Evolutionary conservation across 1,284 basidiomycete species (phyloP).

Genomic region (Malassezia nana): DNA sequence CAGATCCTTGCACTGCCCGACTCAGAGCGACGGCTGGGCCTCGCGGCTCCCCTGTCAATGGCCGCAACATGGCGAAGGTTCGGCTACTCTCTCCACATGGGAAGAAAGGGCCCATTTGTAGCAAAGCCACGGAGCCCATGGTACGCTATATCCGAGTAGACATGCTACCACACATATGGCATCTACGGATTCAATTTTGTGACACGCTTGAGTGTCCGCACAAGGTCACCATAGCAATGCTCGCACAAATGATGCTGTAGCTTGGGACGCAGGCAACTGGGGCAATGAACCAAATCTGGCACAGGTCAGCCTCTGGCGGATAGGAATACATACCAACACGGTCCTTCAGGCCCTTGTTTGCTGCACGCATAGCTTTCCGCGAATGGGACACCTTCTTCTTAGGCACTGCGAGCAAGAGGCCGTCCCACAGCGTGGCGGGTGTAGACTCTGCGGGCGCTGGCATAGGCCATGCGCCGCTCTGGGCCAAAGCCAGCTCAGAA

Average conservation of each 20-base stretch:
- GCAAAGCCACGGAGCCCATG: no score
- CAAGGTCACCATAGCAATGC: constrained; percentile 70
- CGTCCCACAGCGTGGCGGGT: constrained; percentile 65
- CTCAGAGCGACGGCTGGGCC: not conserved
- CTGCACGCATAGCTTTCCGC: constrained; percentile 82
- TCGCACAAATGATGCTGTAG: constrained; percentile 80
- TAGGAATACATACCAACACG: constrained; percentile 60
- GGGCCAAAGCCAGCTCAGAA: not conserved
- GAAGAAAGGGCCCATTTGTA: not conserved
- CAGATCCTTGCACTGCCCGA: not conserved
- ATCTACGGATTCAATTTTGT: no score
- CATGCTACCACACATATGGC: no score
- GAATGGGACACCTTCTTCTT: constrained; percentile 91
- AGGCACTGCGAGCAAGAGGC: constrained; percentile 80
- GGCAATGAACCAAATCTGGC: constrained; percentile 78
- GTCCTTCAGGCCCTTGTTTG: constrained; percentile 90
- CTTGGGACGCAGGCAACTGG: constrained; percentile 80
- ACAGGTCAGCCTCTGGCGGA: constrained; percentile 9
- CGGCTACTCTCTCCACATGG: not conserved
- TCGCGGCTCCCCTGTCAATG: not conserved
- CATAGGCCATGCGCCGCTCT: not conserved
- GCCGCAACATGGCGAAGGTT: not conserved
- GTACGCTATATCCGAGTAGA: no score
- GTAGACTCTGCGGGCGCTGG: not conserved
- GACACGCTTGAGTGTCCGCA: constrained; percentile 53